These are phyloP conservation scores for Neofusicoccum laricinum DNA, from an alignment of 2,329 filamentous ascomycete genomes.

Conservation along the genomic window DNA sequence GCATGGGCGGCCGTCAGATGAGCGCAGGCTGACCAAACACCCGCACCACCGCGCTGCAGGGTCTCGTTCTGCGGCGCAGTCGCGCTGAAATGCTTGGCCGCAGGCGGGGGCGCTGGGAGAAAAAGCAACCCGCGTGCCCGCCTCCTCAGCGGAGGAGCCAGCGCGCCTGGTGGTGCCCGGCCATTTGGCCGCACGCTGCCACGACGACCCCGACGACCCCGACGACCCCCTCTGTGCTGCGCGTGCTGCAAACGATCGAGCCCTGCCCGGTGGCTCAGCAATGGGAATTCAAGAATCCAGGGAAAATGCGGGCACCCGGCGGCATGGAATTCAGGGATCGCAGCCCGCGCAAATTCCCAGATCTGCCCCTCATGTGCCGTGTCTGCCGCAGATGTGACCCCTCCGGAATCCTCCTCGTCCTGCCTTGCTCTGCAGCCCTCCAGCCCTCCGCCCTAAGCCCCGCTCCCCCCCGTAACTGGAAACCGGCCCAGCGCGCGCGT, in stretches of 20 bases:
- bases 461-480: no score
- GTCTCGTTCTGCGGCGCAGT: constrained; percentile 1
- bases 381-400: background rate
- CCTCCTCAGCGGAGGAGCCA: no score
- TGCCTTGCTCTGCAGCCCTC: background rate
- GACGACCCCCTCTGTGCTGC: background rate
- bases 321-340: background rate
- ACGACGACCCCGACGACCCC: background rate
- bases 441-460: background rate
- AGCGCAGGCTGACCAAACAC: background rate
- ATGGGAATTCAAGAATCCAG: constrained; percentile 3
- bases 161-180: background rate
- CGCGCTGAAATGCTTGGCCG: constrained; percentile 2
- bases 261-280: background rate
- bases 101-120: background rate
- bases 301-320: background rate
- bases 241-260: background rate
- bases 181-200: constrained; percentile 7
- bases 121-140: background rate
- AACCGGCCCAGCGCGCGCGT: background rate
- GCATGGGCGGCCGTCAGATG: background rate
- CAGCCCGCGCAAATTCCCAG: background rate
- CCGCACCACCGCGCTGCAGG: background rate
- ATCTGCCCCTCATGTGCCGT: background rate
- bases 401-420: background rate